Evolutionary conservation across 2,329 filamentous ascomycete genomes (phyloP), one percentile per base, ranked within the genome.

Genomic region (Cytospora schulzeri): DNA sequence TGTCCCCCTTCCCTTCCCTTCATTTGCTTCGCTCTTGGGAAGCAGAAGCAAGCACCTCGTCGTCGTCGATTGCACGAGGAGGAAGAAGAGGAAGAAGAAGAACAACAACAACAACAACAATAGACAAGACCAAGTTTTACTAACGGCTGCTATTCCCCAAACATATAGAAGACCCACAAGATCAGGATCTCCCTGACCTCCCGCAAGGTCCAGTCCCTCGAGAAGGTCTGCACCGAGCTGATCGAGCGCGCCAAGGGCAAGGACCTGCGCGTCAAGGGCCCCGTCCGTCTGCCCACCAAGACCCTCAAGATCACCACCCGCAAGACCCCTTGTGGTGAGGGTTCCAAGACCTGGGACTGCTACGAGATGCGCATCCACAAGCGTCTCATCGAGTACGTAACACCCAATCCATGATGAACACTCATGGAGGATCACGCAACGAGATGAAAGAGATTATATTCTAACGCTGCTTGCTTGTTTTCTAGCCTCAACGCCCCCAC

Each of bases 351-450:
- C 78, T 99, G 95, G 95, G 95, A 98, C 81, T 89, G 87, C 81
- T 99, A 86, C 83, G 94, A 99, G 90, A 96, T 99, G 93, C 91
- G 94, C 85, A 96, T 97, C 80, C 93, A 97, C 89, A 97, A 97
- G 91, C 91, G 93, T 75, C 87, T 97, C 78, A 97, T 97, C 78
- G 93, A 97, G 88, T 91, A 79, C 75, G 88, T 86, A 28, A n/a
- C n/a, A n/a, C n/a, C n/a, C n/a, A n/a, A n/a, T n/a, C n/a, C n/a
- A n/a, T n/a, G n/a, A n/a, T n/a, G n/a, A n/a, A n/a, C n/a, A n/a
- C n/a, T n/a, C n/a, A n/a, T n/a, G n/a, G n/a, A n/a, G n/a, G n/a
- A n/a, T n/a, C n/a, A n/a, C n/a, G n/a, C n/a, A n/a, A n/a, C n/a
- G n/a, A n/a, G n/a, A n/a, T n/a, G 29, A 51, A 41, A 45, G 48